A percentile compares a stretch with the other conserved stretches of the same genome.
phyloP scores from a whole-genome alignment of 2,329 filamentous ascomycete species.

The Fusarium haematococcum region DNA sequence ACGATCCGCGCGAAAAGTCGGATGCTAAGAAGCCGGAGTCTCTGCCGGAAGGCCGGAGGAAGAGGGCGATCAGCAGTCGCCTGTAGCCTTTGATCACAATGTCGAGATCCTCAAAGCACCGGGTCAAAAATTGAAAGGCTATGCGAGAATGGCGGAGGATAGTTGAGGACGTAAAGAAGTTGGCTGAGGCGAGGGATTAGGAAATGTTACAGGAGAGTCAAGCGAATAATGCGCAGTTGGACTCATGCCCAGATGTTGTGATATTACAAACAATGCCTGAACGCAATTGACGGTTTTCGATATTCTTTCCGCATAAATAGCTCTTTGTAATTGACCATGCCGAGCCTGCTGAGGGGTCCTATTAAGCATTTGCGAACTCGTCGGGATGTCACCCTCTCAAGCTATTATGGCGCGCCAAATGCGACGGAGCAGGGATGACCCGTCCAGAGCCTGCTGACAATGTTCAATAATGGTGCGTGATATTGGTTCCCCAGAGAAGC shows the following conservation, averaged over 20 bases:
- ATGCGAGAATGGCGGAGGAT: not conserved
- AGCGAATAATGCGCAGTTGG: not conserved
- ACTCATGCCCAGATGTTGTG: not conserved
- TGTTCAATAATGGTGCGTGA: not conserved
- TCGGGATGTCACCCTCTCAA: not conserved
- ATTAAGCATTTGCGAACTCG: not conserved
- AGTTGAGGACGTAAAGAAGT: not conserved
- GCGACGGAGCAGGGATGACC: not conserved
- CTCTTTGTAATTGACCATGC: not conserved
- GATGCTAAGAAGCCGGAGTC: not conserved
- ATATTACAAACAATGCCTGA: not conserved
- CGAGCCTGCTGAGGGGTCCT: not conserved
- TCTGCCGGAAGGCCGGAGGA: no score
- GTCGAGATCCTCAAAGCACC: not conserved
- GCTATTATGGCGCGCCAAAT: not conserved
- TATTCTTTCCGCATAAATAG: not conserved
- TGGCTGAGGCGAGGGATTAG: not conserved
- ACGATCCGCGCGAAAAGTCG: not conserved
- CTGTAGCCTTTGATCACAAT: not conserved
- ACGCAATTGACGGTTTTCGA: not conserved
- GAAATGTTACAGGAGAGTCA: not conserved
- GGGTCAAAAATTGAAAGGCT: not conserved
- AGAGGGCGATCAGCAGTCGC: not conserved
- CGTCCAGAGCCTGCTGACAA: not conserved
- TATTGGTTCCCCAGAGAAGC: not conserved